Percentiles rank a stretch among this genome's conserved stretches.
Evolutionary conservation across 371 early-diverging fungal species (phyloP).

Genomic region (Actinomortierella ambigua): DNA sequence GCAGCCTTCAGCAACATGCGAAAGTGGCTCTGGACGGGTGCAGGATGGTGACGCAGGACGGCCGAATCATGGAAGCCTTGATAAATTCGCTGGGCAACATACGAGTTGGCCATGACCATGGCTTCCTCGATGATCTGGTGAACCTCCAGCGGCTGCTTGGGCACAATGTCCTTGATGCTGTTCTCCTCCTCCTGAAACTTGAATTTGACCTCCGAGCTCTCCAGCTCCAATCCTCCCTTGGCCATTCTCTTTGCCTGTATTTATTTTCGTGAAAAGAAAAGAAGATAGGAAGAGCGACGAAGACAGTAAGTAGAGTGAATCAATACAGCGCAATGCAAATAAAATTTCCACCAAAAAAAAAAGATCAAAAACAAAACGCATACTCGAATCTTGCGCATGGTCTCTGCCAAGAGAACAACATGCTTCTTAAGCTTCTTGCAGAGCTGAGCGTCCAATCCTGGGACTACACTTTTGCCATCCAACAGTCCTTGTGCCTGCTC

Average conservation of each 20-base stretch:
- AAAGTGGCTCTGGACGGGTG: conserved; percentile 71
- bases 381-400: conserved; percentile 63
- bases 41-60: conserved; percentile 85
- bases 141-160: conserved; percentile 85
- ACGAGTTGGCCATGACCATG: conserved; percentile 97
- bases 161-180: conserved; percentile 70
- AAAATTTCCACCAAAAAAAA: background rate
- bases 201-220: conserved; percentile 79
- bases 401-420: conserved; percentile 57
- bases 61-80: conserved; percentile 82
- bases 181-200: conserved; percentile 62
- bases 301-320: background rate
- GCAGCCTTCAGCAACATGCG: conserved; percentile 72
- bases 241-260: conserved; percentile 60
- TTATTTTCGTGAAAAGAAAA: no score
- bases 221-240: conserved; percentile 74
- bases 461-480: conserved; percentile 61
- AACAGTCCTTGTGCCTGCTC: conserved; percentile 92
- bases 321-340: background rate
- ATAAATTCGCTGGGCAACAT: conserved; percentile 89
- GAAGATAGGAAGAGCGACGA: background rate
- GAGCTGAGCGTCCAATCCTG: conserved; percentile 53
- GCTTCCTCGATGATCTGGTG: conserved; percentile 98
- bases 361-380: conserved; percentile 7
- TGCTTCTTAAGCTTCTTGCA: conserved; percentile 55